Percentiles rank a stretch among this genome's conserved stretches.
phyloP scores from a whole-genome alignment of 129 eudicot genomes.

The Flaveria trinervia region DNA sequence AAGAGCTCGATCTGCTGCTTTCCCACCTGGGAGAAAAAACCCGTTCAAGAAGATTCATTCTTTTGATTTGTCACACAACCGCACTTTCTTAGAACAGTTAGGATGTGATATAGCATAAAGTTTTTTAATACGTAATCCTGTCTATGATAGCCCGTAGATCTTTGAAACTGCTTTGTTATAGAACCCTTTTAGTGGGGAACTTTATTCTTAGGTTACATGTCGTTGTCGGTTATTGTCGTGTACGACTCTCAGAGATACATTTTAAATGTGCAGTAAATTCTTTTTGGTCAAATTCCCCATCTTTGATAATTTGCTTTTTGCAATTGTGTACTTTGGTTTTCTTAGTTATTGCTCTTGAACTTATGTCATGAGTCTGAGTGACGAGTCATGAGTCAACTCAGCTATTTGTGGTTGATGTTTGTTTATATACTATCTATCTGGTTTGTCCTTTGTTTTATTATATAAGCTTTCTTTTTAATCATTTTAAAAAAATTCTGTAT shows the following conservation, averaged over 20 bases:
- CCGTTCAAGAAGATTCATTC: constrained; percentile 20
- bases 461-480: neutral
- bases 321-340: constrained; percentile 5
- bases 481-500: neutral
- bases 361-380: constrained; percentile 8
- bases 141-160: constrained; percentile 35
- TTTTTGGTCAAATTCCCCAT: constrained; percentile 26
- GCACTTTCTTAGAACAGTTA: constrained; percentile 14
- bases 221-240: constrained; percentile 36
- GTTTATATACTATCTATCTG: neutral
- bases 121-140: constrained; percentile 28
- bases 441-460: neutral
- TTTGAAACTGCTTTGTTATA: constrained; percentile 42
- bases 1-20: too few species aligned
- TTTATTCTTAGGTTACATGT: constrained; percentile 40
- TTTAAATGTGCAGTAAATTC: constrained; percentile 66
- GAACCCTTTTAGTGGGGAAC: constrained; percentile 42
- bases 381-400: constrained; percentile 2
- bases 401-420: neutral
- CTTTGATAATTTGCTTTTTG: neutral
- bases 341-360: constrained; percentile 18
- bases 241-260: constrained; percentile 42
- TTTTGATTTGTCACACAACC: constrained; percentile 23
- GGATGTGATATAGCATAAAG: constrained; percentile 34
- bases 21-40: neutral